These are phyloP conservation scores for Fibroporia radiculosa DNA, from an alignment of 768 basidiomycete species.

Conservation along the genomic window DNA sequence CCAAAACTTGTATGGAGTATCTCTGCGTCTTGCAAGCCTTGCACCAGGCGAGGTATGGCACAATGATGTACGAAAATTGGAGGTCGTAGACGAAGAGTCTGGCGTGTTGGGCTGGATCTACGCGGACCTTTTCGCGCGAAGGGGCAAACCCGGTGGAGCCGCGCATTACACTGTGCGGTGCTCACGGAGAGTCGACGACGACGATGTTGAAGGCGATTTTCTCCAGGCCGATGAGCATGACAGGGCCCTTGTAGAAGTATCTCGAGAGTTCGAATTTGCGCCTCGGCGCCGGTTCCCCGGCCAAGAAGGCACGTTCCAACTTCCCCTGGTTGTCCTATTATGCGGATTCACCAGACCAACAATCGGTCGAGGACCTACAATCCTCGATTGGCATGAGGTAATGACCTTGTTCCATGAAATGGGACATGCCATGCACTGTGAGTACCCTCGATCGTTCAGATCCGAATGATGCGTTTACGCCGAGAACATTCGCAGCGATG, in stretches of 20 bases:
- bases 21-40: slow-evolving; percentile 62
- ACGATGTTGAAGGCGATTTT: slow-evolving; percentile 69
- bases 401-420: slow-evolving; percentile 96
- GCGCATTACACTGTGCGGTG: slow-evolving; percentile 98
- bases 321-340: slow-evolving; percentile 86
- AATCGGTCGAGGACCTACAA: slow-evolving; percentile 52
- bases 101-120: slow-evolving; percentile 94
- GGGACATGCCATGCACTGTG: slow-evolving; percentile 99
- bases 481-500: slow-evolving; percentile 68
- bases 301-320: slow-evolving; percentile 67
- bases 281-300: slow-evolving; percentile 54
- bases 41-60: slow-evolving; percentile 86
- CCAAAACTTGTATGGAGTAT: slow-evolving; percentile 79
- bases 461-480: slow-evolving; percentile 1
- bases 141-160: slow-evolving; percentile 83
- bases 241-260: slow-evolving; percentile 25
- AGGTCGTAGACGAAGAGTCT: slow-evolving; percentile 84
- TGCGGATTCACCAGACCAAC: slow-evolving; percentile 77
- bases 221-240: slow-evolving; percentile 30
- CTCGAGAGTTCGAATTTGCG: slow-evolving; percentile 54
- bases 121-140: slow-evolving; percentile 80
- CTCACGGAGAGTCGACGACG: slow-evolving; percentile 86
- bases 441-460: slow-evolving; percentile 26
- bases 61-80: slow-evolving; percentile 78
- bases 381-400: slow-evolving; percentile 89